Evolutionary conservation across 352 stramenopile species (phyloP).

Genomic region (Chrysophaeum taylorii): DNA sequence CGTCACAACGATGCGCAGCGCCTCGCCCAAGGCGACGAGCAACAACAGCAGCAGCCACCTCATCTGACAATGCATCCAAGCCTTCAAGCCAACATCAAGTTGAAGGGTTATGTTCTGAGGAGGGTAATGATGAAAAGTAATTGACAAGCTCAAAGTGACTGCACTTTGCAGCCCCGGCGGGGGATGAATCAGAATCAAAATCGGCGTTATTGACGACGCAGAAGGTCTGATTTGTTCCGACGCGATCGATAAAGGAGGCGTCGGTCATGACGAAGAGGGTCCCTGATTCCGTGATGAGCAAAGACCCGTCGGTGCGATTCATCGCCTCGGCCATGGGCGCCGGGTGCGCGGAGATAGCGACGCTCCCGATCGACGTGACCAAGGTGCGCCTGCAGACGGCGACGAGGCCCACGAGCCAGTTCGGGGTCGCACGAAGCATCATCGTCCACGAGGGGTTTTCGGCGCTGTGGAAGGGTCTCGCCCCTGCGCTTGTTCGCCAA

Average conservation of each 20-base stretch:
- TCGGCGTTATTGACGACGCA: not conserved
- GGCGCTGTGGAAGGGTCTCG: conserved; percentile 28
- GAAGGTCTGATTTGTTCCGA: not conserved
- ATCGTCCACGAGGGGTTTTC: conserved; percentile 17
- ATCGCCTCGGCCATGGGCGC: not conserved
- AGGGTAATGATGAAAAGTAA: no score
- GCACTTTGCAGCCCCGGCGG: not conserved
- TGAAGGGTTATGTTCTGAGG: no score
- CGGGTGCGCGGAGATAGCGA: not conserved
- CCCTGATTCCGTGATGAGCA: not conserved
- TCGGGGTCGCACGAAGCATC: conserved; percentile 5
- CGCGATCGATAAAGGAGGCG: not conserved
- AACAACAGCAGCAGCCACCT: no score
- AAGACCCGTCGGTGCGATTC: not conserved
- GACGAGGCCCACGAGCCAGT: not conserved
- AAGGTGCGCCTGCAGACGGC: conserved; percentile 1
- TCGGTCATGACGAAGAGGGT: not conserved
- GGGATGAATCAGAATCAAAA: not conserved
- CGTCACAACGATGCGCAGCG: not conserved
- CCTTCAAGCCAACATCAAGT: no score
- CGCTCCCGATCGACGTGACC: conserved; percentile 3
- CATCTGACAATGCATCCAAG: no score
- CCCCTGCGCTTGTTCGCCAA: conserved; percentile 24
- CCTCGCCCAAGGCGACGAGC: no score
- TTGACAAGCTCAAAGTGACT: no score